phyloP scores from a whole-genome alignment of 2,329 filamentous ascomycete species.

The Xylariales sp. region DNA sequence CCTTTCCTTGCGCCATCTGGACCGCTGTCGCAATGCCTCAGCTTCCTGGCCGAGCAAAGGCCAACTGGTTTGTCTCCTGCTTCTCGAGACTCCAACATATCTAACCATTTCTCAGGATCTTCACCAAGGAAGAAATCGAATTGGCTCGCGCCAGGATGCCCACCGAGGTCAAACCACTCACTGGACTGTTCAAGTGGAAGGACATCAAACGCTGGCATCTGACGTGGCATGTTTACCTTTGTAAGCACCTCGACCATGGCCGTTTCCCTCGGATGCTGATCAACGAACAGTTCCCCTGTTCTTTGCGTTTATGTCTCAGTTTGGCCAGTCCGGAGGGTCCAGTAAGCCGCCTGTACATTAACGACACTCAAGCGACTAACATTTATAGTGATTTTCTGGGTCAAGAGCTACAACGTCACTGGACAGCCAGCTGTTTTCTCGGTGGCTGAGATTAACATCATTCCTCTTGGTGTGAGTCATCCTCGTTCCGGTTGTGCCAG shows the following conservation, averaged over 20 bases:
- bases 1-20: neutral
- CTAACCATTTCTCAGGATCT: neutral
- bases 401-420: conserved; percentile 4
- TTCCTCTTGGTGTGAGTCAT: conserved; percentile 1
- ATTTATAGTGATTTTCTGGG: conserved; percentile 2
- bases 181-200: neutral
- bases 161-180: neutral
- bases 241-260: neutral
- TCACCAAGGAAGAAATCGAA: neutral
- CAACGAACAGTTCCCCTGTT: conserved; percentile 1
- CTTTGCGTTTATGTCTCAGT: conserved; percentile 1
- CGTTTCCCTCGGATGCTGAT: neutral
- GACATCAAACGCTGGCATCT: neutral
- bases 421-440: conserved; percentile 2
- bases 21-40: neutral
- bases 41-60: neutral
- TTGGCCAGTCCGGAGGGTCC: conserved; percentile 1
- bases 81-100: neutral
- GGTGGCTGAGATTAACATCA: conserved; percentile 1
- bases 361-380: neutral
- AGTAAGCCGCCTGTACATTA: neutral
- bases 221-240: neutral
- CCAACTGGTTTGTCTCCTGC: neutral
- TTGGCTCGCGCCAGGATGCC: neutral
- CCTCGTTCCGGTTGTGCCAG: neutral